Conservation (phyloP, 768 basidiomycete species). For the Kwoniella botswanensis region DNA sequence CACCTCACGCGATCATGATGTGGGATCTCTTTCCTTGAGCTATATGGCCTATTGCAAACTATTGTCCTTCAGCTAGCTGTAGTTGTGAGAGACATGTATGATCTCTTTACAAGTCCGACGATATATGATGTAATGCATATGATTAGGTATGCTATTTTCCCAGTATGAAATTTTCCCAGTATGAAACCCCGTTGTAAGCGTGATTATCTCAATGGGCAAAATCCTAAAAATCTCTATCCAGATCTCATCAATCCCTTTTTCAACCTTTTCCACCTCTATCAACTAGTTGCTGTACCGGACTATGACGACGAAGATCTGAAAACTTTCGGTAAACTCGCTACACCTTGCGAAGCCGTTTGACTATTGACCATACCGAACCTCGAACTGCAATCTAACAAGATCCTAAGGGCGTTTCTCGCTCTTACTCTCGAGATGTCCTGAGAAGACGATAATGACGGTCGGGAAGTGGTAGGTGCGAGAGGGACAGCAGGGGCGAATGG, state of each 20-base stretch:
- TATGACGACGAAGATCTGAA: conserved; percentile 22
- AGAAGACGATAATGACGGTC: conserved; percentile 72
- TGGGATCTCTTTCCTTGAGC: no score
- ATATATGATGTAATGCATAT: neutral
- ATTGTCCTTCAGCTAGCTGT: no score
- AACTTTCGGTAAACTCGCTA: conserved; percentile 38
- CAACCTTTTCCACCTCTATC: neutral
- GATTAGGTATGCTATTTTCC: neutral
- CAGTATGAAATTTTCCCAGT: neutral
- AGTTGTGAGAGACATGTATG: no score
- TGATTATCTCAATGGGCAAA: neutral
- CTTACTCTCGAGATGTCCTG: conserved; percentile 86
- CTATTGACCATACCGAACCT: conserved; percentile 52
- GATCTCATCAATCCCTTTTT: neutral
- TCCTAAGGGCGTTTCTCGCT: conserved; percentile 90
- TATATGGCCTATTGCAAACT: no score
- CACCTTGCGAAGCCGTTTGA: conserved; percentile 33
- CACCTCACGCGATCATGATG: neutral
- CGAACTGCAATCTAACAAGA: conserved; percentile 54
- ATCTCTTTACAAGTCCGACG: neutral
- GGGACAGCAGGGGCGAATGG: conserved; percentile 67
- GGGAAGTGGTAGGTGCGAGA: conserved; percentile 61
- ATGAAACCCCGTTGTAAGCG: neutral
- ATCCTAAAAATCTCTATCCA: no score
- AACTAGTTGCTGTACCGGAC: neutral